phyloP scores from a whole-genome alignment of 306 rosid species.

The Vigna trinervia region DNA sequence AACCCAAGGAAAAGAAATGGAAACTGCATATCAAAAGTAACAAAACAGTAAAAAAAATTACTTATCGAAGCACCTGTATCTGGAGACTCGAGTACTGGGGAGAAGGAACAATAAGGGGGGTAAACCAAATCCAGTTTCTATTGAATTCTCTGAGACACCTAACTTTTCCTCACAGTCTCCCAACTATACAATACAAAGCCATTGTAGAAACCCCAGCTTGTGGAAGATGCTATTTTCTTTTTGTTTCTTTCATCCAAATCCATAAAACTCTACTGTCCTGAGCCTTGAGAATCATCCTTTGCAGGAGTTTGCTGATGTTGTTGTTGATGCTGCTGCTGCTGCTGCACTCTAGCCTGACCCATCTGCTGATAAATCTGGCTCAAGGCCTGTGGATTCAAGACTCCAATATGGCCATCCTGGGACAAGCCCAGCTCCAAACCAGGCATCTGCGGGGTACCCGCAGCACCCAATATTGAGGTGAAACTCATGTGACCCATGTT shows the following conservation, averaged over 20 bases:
- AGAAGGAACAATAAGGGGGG: conserved; percentile 59
- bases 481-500: conserved; percentile 91
- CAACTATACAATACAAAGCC: conserved; percentile 61
- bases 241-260: conserved; percentile 32
- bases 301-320: conserved; percentile 61
- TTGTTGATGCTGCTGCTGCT: conserved; percentile 46
- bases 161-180: conserved; percentile 52
- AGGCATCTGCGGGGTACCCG: conserved; percentile 66
- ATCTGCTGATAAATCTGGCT: conserved; percentile 96
- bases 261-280: conserved; percentile 65
- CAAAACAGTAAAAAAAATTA: conserved; percentile 2
- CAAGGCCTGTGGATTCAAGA: conserved; percentile 79
- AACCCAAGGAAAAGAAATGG: conserved; percentile 12
- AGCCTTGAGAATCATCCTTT: conserved; percentile 94
- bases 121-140: conserved; percentile 75
- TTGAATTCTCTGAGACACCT: conserved; percentile 59
- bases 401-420: conserved; percentile 94
- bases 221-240: conserved; percentile 50
- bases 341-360: conserved; percentile 79
- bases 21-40: conserved; percentile 3
- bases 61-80: conserved; percentile 57
- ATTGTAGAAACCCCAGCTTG: conserved; percentile 58
- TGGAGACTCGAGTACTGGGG: conserved; percentile 63
- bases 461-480: conserved; percentile 90
- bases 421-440: conserved; percentile 93